Base-by-base conservation (phyloP, 495 filamentous ascomycete species). In the Xylaria flabelliformis region DNA sequence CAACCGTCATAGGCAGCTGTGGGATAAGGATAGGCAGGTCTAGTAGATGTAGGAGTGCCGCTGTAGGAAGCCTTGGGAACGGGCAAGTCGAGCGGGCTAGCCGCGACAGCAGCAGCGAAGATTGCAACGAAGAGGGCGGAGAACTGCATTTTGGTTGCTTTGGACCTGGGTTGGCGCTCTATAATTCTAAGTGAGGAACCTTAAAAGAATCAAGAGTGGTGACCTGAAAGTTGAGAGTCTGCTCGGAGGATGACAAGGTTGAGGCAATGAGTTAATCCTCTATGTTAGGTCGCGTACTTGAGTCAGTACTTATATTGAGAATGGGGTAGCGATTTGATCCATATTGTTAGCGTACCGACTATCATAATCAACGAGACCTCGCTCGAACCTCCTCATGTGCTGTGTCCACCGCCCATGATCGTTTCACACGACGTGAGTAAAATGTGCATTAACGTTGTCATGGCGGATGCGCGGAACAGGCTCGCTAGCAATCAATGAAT, bases 101-200 rank as follows among this genome's bases (percentile, higher is more conserved):
- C 67, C 8, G 56, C 67, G 19, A 62, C 67, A 17, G 41, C 67
- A 55, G 67, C 50, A 39, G 56, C 55, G 67, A 61, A 69, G 41
- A 59, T 19, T 15, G 67, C 55, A 69, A 32, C 26, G 56, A 50
- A 19, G 34, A 69, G 17, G 19, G 50, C 19, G 41, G 67, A 59
- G 55, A 62, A 46, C 67, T 69, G 53, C 67, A 69, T 69, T 62
- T 69, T 69, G 55, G 7, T 36, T 42, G 8, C 10, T 32, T 21
- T 65, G 46, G 44, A 51, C 46, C 64, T 66, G 44, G 17, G 24
- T 66, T 66, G 64, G 32, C 64, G 26, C n/a, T 56, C 48, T 56
- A 12, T n/a, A 36, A 6, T 29, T 67, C 50, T 56, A 56, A 21
- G 64, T 56, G 42, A 19, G 10, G 48, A 32, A 29, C 29, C 10